phyloP scores from a whole-genome alignment of 1,284 basidiomycete genomes.

The Afroboletus lepidellus region DNA sequence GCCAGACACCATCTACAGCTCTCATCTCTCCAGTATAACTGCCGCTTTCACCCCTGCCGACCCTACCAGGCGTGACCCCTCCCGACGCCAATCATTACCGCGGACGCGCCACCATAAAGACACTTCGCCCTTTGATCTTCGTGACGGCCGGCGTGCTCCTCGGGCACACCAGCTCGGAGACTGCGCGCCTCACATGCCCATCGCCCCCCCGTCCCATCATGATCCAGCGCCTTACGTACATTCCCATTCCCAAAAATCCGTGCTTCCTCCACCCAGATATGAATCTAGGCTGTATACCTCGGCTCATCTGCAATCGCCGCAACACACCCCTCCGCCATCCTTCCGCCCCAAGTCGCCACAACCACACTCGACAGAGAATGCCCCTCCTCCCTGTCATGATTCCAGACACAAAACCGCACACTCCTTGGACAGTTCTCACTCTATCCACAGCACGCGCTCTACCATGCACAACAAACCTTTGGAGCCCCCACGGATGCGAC shows the following conservation, averaged over 20 bases:
- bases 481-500: constrained; percentile 36
- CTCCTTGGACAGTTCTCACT: constrained; percentile 12
- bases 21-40: constrained; percentile 3
- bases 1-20: constrained; percentile 19
- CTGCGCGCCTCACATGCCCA: constrained; percentile 6
- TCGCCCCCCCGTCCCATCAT: constrained; percentile 7
- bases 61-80: constrained; percentile 6
- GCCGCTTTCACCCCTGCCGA: constrained; percentile 3
- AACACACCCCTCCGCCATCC: constrained; percentile 6
- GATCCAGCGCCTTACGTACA: constrained; percentile 14
- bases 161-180: constrained; percentile 10
- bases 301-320: constrained; percentile 9
- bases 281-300: constrained; percentile 16
- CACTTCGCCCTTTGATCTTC: not conserved
- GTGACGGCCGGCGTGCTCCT: constrained; percentile 9
- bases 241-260: constrained; percentile 12
- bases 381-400: not conserved
- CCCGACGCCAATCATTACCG: constrained; percentile 12
- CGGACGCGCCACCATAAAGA: not conserved
- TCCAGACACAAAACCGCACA: constrained; percentile 11
- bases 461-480: constrained; percentile 14
- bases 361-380: constrained; percentile 3
- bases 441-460: constrained; percentile 1
- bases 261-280: constrained; percentile 24
- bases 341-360: constrained; percentile 1